These are phyloP conservation scores for Trichosporon inkin DNA, from an alignment of 1,284 basidiomycete genomes.

Conservation along the genomic window DNA sequence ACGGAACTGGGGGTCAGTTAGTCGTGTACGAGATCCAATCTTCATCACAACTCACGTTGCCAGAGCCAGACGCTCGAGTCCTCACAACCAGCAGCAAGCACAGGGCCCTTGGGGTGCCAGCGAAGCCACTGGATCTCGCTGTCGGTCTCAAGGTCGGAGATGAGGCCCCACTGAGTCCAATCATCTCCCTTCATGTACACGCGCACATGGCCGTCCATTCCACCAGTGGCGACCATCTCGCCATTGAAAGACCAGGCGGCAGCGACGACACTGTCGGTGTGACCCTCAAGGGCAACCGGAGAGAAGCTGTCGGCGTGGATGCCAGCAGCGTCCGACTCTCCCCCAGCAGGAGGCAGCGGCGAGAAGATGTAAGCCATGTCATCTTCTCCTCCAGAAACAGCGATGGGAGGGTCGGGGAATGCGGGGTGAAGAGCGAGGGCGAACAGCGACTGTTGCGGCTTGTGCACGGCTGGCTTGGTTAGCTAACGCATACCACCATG, in stretches of 20 bases:
- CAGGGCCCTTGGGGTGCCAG: conserved; percentile 93
- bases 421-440: conserved; percentile 68
- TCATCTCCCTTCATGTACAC: conserved; percentile 77
- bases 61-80: conserved; percentile 97
- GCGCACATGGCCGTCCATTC: conserved; percentile 93
- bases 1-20: conserved; percentile 67
- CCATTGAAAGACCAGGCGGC: conserved; percentile 82
- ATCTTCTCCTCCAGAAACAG: conserved; percentile 90
- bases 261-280: conserved; percentile 83
- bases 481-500: background rate
- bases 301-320: conserved; percentile 63
- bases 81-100: conserved; percentile 85
- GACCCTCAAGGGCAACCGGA: conserved; percentile 79
- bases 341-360: conserved; percentile 35
- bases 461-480: conserved; percentile 41
- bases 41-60: conserved; percentile 62
- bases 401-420: conserved; percentile 72
- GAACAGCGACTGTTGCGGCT: conserved; percentile 66
- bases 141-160: conserved; percentile 85
- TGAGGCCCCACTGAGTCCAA: conserved; percentile 81
- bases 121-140: conserved; percentile 93
- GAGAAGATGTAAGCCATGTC: conserved; percentile 86
- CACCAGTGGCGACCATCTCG: conserved; percentile 86
- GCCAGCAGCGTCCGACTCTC: conserved; percentile 12
- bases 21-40: background rate